A percentile compares a stretch with the other conserved stretches of the same genome.
Evolutionary conservation across 139 green algal species (phyloP).

Genomic region (Nannochloris sp.): DNA sequence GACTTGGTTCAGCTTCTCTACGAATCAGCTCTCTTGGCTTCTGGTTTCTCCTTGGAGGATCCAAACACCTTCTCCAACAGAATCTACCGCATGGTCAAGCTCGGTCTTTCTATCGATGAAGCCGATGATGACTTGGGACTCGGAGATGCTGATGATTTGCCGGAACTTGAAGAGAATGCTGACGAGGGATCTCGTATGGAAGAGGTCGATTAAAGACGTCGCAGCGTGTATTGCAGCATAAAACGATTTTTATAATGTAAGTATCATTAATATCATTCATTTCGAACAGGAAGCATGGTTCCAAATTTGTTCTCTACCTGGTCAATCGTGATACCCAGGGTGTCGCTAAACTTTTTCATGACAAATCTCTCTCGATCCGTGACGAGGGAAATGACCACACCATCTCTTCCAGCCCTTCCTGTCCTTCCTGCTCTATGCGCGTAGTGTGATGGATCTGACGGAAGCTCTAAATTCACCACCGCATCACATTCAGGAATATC

Average conservation of each 20-base stretch:
- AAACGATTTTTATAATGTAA: neutral
- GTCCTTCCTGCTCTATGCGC: slow-evolving; percentile 80
- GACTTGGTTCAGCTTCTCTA: slow-evolving; percentile 97
- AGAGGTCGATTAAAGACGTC: slow-evolving; percentile 73
- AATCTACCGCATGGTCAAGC: slow-evolving; percentile 99
- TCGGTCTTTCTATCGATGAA: slow-evolving; percentile 96
- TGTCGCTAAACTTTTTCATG: slow-evolving; percentile 54
- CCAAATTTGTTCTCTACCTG: slow-evolving; percentile 26
- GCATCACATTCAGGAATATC: slow-evolving; percentile 81
- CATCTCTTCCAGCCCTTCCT: slow-evolving; percentile 46
- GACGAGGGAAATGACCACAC: slow-evolving; percentile 62
- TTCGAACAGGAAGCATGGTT: neutral
- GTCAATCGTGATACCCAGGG: slow-evolving; percentile 46
- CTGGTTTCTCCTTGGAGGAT: slow-evolving; percentile 96
- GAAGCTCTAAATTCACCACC: slow-evolving; percentile 88
- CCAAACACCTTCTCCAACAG: slow-evolving; percentile 91
- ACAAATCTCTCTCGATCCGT: slow-evolving; percentile 58
- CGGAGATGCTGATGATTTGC: slow-evolving; percentile 67
- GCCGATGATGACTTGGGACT: slow-evolving; percentile 44
- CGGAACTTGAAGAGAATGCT: slow-evolving; percentile 85
- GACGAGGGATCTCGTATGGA: slow-evolving; percentile 97
- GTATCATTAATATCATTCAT: neutral
- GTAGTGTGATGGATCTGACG: slow-evolving; percentile 71
- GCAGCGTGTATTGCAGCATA: slow-evolving; percentile 9
- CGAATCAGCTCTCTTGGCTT: slow-evolving; percentile 94